Base-by-base conservation (phyloP, 1,284 basidiomycete genomes). In the Veloboletus limbatus region DNA sequence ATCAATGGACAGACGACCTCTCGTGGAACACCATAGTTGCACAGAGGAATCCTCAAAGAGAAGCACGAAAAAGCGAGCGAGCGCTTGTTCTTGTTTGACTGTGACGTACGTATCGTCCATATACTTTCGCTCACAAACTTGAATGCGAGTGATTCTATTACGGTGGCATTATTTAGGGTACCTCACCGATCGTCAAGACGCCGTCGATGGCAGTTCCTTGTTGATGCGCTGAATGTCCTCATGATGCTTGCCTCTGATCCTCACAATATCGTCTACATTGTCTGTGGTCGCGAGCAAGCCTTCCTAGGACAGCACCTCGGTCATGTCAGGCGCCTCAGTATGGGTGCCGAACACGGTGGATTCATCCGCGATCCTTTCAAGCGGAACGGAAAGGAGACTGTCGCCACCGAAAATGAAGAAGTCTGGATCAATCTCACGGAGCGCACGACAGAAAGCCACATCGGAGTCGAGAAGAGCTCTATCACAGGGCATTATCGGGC, bases 401-500 rank as follows among this genome's bases (percentile, higher is more conserved):
- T n/a, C n/a, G n/a, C n/a, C 11, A 9, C 8, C 16, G 54, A 54
- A 0, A 47, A 49, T 2, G 83, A 81, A 13, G 59, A 63, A 33
- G 26, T 33, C 13, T 99, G 95, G 91, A 77, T 74, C 55, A 96
- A 96, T 68, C 87, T 97, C 63, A 97, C 96, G 5, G 94, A 97
- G 81, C 74, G 92, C 48, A 99, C 96, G 53, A 90, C 92, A 17
- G 96, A 97, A n/a, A 89, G 88, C 57, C 87, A 90, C 56, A 93
- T 99, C 52, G 96, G 99, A 75, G 77, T 90, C 66, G 99, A 99
- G 81, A 95, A 96, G 78, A 92, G 89, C 60, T 88, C 88, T 42
- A 92, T 98, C 62, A 98, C 95, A 18, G 99, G 97, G 95, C 97
- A 99, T 72, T 98, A 97, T 71, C 82, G 96, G 30, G 81, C 84